phyloP scores from a whole-genome alignment of 1,284 basidiomycete species.

The Trametes pubescens region DNA sequence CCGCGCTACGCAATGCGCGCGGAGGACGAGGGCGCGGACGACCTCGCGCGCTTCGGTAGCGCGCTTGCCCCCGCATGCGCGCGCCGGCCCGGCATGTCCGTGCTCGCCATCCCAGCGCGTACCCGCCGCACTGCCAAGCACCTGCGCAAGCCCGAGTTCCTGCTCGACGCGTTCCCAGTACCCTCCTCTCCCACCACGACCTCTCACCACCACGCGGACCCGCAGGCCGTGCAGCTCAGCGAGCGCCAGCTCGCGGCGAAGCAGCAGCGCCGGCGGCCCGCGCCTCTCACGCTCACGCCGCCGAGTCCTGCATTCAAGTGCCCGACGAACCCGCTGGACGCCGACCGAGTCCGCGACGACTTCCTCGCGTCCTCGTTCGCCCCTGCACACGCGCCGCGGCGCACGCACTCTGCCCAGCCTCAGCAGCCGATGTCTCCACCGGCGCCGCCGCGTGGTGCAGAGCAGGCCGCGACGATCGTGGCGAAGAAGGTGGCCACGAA shows the following conservation, averaged over 20 bases:
- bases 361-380: slow-evolving; percentile 43
- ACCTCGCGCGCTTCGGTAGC: slow-evolving; percentile 44
- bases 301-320: slow-evolving; percentile 40
- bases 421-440: slow-evolving; percentile 13
- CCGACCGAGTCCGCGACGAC: slow-evolving; percentile 36
- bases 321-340: slow-evolving; percentile 42
- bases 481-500: slow-evolving; percentile 24
- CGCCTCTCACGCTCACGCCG: slow-evolving; percentile 41
- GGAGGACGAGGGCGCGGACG: slow-evolving; percentile 44
- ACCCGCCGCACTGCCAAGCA: slow-evolving; percentile 44
- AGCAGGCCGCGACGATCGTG: slow-evolving; percentile 11
- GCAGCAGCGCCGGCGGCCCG: slow-evolving; percentile 38
- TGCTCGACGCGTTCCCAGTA: slow-evolving; percentile 43
- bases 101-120: slow-evolving; percentile 44
- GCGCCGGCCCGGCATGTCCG: slow-evolving; percentile 42
- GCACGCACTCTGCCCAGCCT: not conserved
- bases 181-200: slow-evolving; percentile 28
- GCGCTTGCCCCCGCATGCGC: slow-evolving; percentile 34
- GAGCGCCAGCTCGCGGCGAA: slow-evolving; percentile 22
- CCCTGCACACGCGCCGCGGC: slow-evolving; percentile 28
- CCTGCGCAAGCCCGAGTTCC: slow-evolving; percentile 45
- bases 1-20: slow-evolving; percentile 56
- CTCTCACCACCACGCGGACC: slow-evolving; percentile 14
- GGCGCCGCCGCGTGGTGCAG: slow-evolving; percentile 6
- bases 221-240: slow-evolving; percentile 1